Conservation (phyloP, 2,329 filamentous ascomycete species). For the Penicillium sp. region DNA sequence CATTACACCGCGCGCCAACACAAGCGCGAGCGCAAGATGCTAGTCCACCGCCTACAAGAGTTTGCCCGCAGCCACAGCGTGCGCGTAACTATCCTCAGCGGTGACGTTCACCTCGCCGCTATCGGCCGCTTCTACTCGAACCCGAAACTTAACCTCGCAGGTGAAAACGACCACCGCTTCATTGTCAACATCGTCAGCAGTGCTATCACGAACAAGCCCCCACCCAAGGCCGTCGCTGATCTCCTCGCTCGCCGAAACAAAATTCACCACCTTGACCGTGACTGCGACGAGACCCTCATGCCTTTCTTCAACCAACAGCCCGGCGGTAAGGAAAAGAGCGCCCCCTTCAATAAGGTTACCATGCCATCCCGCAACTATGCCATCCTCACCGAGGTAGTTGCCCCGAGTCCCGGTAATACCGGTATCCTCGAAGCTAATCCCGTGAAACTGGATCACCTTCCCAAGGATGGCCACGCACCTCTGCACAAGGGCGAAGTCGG, state of each 20-base stretch:
- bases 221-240: constrained; percentile 64
- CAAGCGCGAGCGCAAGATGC: constrained; percentile 77
- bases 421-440: constrained; percentile 12
- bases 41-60: constrained; percentile 65
- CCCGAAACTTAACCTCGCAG: constrained; percentile 55
- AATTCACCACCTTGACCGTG: constrained; percentile 61
- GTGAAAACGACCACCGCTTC: constrained; percentile 60
- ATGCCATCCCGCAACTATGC: constrained; percentile 71
- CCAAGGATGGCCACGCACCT: constrained; percentile 65
- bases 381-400: constrained; percentile 56
- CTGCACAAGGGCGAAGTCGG: constrained; percentile 74
- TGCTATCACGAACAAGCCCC: constrained; percentile 67
- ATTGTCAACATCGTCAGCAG: constrained; percentile 64
- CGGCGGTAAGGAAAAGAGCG: constrained; percentile 60
- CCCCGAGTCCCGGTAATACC: constrained; percentile 24
- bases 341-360: constrained; percentile 74
- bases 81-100: constrained; percentile 61
- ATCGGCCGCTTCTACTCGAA: constrained; percentile 65
- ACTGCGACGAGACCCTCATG: constrained; percentile 64
- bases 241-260: constrained; percentile 62
- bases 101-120: constrained; percentile 56
- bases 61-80: constrained; percentile 55
- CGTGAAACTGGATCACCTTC: constrained; percentile 31
- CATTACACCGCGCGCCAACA: constrained; percentile 88
- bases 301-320: constrained; percentile 62